phyloP scores from a whole-genome alignment of 352 stramenopile genomes.

The Pythium aquatile region DNA sequence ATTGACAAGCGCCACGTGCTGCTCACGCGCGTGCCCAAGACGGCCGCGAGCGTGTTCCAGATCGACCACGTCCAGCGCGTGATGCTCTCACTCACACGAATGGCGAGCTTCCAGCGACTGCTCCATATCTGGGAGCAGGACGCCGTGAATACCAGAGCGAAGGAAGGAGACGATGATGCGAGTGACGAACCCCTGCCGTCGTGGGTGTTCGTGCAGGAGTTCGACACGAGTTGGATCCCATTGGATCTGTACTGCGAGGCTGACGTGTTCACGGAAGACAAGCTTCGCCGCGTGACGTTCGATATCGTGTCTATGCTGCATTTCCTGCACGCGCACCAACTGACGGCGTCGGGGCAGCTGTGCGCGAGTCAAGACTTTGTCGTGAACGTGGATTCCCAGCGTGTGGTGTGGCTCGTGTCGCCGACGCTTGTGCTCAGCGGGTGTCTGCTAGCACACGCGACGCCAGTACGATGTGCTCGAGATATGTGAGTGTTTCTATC shows the following conservation, averaged over 20 bases:
- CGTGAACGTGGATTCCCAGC: slow-evolving; percentile 35
- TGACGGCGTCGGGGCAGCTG: slow-evolving; percentile 55
- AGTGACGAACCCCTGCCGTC: not conserved
- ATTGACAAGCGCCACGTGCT: slow-evolving; percentile 15
- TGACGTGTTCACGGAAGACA: slow-evolving; percentile 41
- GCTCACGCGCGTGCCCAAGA: slow-evolving; percentile 21
- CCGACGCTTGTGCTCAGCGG: slow-evolving; percentile 46
- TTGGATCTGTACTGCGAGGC: slow-evolving; percentile 31
- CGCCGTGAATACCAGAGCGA: slow-evolving; percentile 1
- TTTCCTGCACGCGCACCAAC: slow-evolving; percentile 52
- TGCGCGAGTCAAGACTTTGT: slow-evolving; percentile 41
- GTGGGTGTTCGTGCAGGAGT: slow-evolving; percentile 61
- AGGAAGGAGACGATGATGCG: not conserved
- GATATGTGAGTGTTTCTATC: slow-evolving; percentile 42
- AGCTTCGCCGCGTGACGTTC: slow-evolving; percentile 45
- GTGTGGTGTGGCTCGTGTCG: slow-evolving; percentile 44
- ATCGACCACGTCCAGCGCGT: slow-evolving; percentile 44
- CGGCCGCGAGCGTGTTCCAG: slow-evolving; percentile 33
- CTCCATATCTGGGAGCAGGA: slow-evolving; percentile 50
- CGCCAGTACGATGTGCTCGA: slow-evolving; percentile 31
- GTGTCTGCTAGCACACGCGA: slow-evolving; percentile 44
- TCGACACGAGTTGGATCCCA: slow-evolving; percentile 32
- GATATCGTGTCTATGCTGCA: slow-evolving; percentile 52
- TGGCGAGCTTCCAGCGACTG: slow-evolving; percentile 42
- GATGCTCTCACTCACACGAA: slow-evolving; percentile 33